phyloP scores from a whole-genome alignment of 305 asterid species.

The Fraxinus floribunda region DNA sequence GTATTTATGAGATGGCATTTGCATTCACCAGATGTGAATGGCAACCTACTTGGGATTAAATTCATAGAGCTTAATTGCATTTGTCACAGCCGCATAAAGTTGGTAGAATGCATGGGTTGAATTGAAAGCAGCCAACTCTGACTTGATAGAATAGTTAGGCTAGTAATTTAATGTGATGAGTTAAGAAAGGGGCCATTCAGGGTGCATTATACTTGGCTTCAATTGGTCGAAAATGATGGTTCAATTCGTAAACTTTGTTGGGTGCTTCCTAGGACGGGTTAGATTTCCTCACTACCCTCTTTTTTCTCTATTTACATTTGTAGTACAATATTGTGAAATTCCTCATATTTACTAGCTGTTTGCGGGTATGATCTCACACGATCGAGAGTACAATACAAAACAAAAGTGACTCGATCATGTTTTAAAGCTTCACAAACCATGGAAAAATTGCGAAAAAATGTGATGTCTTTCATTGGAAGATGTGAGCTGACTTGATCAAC shows the following conservation, averaged over 20 bases:
- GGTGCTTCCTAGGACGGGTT: background rate
- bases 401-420: too few relatives aligned
- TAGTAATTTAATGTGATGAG: background rate
- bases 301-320: too few relatives aligned
- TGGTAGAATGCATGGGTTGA: background rate
- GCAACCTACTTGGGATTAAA: background rate
- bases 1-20: background rate
- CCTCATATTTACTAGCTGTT: too few relatives aligned
- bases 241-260: background rate
- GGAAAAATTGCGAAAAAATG: too few relatives aligned
- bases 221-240: background rate
- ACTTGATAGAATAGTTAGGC: background rate
- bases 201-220: background rate
- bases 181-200: background rate
- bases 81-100: background rate
- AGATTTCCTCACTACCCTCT: background rate
- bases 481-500: background rate
- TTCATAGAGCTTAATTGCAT: background rate
- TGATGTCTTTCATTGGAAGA: background rate
- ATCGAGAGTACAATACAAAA: too few relatives aligned
- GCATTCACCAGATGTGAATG: background rate
- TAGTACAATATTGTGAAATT: too few relatives aligned
- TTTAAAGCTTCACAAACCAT: too few relatives aligned
- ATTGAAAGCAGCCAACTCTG: background rate
- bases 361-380: too few relatives aligned